Percentiles rank a stretch among this genome's conserved stretches.
Conservation (phyloP, 1,284 basidiomycete species). For the Leccinum pseudoinsigne region DNA sequence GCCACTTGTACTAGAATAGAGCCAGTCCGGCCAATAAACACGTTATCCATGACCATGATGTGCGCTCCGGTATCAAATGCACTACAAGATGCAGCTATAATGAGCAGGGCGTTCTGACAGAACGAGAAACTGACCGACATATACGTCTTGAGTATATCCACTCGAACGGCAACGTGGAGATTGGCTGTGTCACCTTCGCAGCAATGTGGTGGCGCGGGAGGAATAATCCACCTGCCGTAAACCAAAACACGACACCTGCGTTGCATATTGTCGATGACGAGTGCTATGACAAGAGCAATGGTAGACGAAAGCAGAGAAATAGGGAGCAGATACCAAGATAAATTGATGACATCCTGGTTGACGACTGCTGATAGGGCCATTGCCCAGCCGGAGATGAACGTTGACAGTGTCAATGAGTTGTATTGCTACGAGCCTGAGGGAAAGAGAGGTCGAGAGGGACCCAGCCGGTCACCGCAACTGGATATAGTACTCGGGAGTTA, state of each 20-base stretch:
- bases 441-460: conserved; percentile 49
- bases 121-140: conserved; percentile 10
- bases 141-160: not conserved
- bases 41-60: conserved; percentile 5
- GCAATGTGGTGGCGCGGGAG: not conserved
- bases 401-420: conserved; percentile 47
- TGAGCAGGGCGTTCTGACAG: conserved; percentile 3
- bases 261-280: conserved; percentile 60
- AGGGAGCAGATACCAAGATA: conserved; percentile 67
- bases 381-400: conserved; percentile 60
- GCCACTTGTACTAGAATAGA: conserved; percentile 7
- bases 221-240: conserved; percentile 16
- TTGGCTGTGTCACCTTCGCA: not conserved
- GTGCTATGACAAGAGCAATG: conserved; percentile 50
- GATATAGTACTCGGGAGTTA: conserved; percentile 42
- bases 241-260: conserved; percentile 60
- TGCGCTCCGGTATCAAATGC: not conserved
- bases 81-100: not conserved
- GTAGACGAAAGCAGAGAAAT: conserved; percentile 55
- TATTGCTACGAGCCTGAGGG: conserved; percentile 40
- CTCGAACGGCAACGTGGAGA: not conserved
- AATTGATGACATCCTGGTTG: conserved; percentile 41
- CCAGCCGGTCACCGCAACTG: conserved; percentile 55
- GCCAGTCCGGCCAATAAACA: conserved; percentile 7
- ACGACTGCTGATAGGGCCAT: conserved; percentile 48